Evolutionary conservation across 1,284 basidiomycete genomes (phyloP).

Genomic region (Melanopsichium pennsylvanicum): DNA sequence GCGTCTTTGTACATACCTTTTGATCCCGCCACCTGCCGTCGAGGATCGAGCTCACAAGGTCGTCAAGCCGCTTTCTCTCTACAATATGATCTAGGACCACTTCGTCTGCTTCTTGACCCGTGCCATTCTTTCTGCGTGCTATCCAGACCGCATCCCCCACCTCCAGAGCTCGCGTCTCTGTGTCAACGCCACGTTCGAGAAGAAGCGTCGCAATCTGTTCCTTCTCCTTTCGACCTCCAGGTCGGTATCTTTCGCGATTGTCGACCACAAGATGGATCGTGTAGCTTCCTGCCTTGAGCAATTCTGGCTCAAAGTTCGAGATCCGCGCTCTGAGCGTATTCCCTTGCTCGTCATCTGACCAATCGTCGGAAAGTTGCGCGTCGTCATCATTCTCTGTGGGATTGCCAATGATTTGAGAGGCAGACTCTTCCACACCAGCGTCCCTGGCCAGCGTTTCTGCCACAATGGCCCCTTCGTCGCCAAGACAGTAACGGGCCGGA

Average conservation of each 20-base stretch:
- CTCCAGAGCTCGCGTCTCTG: slow-evolving; percentile 69
- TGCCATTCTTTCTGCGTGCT: slow-evolving; percentile 66
- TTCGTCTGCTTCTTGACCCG: slow-evolving; percentile 64
- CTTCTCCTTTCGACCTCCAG: slow-evolving; percentile 23
- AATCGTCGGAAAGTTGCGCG: slow-evolving; percentile 10
- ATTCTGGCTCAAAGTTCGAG: slow-evolving; percentile 59
- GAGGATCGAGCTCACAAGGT: slow-evolving; percentile 69
- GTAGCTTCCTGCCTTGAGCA: slow-evolving; percentile 69
- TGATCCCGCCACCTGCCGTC: slow-evolving; percentile 72
- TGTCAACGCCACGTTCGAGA: slow-evolving; percentile 64
- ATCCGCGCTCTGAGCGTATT: slow-evolving; percentile 6
- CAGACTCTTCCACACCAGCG: slow-evolving; percentile 18
- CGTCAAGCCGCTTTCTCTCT: slow-evolving; percentile 71
- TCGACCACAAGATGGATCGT: slow-evolving; percentile 71
- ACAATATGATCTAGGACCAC: slow-evolving; percentile 71
- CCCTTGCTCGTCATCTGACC: slow-evolving; percentile 24
- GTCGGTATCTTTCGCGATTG: slow-evolving; percentile 68
- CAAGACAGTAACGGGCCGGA: slow-evolving; percentile 58
- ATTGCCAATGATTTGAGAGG: background rate
- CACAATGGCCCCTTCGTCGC: slow-evolving; percentile 54
- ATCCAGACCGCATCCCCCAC: slow-evolving; percentile 73
- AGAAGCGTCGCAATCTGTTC: slow-evolving; percentile 45
- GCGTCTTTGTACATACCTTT: slow-evolving; percentile 64
- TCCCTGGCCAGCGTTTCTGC: slow-evolving; percentile 42
- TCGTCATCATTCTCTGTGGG: background rate